These are phyloP conservation scores for Exidia glandulosa DNA, from an alignment of 768 basidiomycete genomes.

Conservation along the genomic window DNA sequence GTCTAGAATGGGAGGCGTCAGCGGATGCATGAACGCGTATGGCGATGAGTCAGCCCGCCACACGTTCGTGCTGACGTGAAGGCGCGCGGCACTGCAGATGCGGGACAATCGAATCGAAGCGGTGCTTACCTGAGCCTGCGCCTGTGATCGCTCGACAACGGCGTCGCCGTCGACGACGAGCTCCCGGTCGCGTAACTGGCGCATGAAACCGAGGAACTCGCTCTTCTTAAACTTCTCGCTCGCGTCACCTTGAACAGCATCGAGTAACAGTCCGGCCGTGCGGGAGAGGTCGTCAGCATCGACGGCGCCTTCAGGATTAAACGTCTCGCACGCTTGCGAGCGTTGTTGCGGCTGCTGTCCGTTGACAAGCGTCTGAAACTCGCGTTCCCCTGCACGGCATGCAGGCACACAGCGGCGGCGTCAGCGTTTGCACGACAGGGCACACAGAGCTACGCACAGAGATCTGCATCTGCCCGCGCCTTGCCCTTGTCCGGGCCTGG, in stretches of 20 bases:
- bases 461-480: neutral
- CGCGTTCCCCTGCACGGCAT: conserved; percentile 8
- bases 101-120: neutral
- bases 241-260: conserved; percentile 60
- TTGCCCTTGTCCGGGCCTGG: conserved; percentile 1
- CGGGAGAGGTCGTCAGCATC: conserved; percentile 66
- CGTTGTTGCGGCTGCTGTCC: conserved; percentile 15
- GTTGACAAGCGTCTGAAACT: conserved; percentile 13
- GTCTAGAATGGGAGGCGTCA: too few relatives aligned
- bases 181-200: conserved; percentile 67
- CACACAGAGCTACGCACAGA: neutral
- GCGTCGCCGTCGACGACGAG: conserved; percentile 69
- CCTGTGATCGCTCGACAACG: conserved; percentile 42
- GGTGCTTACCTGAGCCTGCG: neutral
- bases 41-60: too few relatives aligned
- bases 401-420: neutral
- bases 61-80: too few relatives aligned
- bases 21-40: too few relatives aligned
- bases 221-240: conserved; percentile 83
- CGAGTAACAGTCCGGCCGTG: conserved; percentile 67
- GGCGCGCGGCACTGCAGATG: too few relatives aligned
- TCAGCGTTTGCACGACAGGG: conserved; percentile 14
- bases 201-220: conserved; percentile 79
- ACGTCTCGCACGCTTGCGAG: conserved; percentile 7
- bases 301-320: conserved; percentile 6